A percentile compares a stretch with the other conserved stretches of the same genome.
These are phyloP conservation scores for Gaultheria prostrata DNA, from an alignment of 148 eudicot genomes.

Conservation along the genomic window DNA sequence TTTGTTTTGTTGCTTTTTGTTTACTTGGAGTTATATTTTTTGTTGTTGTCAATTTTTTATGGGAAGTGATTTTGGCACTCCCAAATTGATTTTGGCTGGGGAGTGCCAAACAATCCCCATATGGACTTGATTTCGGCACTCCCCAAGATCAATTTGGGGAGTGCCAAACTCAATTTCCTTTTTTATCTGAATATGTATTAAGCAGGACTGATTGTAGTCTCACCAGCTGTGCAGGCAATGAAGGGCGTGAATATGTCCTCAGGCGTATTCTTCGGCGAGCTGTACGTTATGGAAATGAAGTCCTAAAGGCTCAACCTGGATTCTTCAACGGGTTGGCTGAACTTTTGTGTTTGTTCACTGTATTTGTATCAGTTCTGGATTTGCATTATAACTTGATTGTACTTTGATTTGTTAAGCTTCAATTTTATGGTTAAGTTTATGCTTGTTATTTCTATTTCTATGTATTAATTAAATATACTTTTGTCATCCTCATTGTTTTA, in stretches of 20 bases:
- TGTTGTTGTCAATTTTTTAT: not conserved
- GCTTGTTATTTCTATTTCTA: slow-evolving; percentile 10
- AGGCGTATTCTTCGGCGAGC: slow-evolving; percentile 97
- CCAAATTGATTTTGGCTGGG: too few relatives aligned
- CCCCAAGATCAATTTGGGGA: too few relatives aligned
- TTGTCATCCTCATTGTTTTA: slow-evolving; percentile 3
- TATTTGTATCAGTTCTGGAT: slow-evolving; percentile 10
- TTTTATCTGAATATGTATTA: not conserved
- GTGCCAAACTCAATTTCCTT: too few relatives aligned
- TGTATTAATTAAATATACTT: not conserved
- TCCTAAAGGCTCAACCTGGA: slow-evolving; percentile 74
- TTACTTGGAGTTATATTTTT: not conserved
- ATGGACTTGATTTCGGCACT: too few relatives aligned
- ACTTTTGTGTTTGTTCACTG: not conserved
- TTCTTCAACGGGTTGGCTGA: slow-evolving; percentile 73
- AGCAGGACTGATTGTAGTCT: not conserved
- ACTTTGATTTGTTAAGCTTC: not conserved
- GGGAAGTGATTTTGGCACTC: too few relatives aligned
- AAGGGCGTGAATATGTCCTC: slow-evolving; percentile 94
- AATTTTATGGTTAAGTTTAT: not conserved
- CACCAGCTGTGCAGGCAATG: slow-evolving; percentile 60
- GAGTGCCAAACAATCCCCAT: too few relatives aligned
- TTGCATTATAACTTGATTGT: slow-evolving; percentile 1
- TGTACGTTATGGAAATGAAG: slow-evolving; percentile 96
- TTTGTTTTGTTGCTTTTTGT: not conserved